A percentile compares a stretch with the other conserved stretches of the same genome.
phyloP scores from a whole-genome alignment of 1,139 yeast species.

The Debaryomyces udenii region DNA sequence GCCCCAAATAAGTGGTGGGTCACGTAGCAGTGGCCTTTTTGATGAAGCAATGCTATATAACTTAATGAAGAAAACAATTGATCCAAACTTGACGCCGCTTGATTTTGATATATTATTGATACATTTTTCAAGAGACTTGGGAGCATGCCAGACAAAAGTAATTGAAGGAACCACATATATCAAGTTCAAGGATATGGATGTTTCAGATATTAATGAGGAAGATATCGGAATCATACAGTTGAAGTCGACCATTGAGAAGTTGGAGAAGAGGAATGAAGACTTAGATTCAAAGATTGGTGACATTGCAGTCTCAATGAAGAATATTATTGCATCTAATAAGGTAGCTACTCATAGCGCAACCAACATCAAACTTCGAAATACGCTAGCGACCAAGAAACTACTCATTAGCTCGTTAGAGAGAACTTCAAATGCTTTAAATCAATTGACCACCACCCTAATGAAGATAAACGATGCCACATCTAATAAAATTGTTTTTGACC shows the following conservation, averaged over 20 bases:
- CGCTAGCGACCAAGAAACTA: conserved; percentile 16
- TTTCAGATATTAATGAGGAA: conserved; percentile 24
- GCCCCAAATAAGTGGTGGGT: conserved; percentile 18
- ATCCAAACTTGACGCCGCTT: conserved; percentile 18
- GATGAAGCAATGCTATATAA: conserved; percentile 21
- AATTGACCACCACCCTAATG: conserved; percentile 39
- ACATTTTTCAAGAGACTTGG: conserved; percentile 29
- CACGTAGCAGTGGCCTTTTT: conserved; percentile 25
- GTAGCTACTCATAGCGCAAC: not conserved
- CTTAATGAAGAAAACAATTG: conserved; percentile 16
- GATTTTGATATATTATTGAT: conserved; percentile 31
- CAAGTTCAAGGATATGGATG: conserved; percentile 22
- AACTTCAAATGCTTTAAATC: conserved; percentile 34
- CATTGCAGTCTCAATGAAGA: conserved; percentile 21
- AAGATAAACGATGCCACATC: conserved; percentile 53
- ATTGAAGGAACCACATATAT: conserved; percentile 22
- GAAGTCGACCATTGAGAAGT: conserved; percentile 24
- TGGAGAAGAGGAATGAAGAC: conserved; percentile 22
- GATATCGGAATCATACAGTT: conserved; percentile 34
- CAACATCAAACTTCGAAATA: conserved; percentile 17
- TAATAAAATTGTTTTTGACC: conserved; percentile 41
- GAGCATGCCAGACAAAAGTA: conserved; percentile 17
- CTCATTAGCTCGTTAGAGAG: conserved; percentile 34
- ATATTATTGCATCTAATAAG: conserved; percentile 2
- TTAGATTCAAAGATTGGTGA: conserved; percentile 28